These are phyloP conservation scores for Blastobotrys peoriensis DNA, from an alignment of 805 yeast species.

Conservation along the genomic window DNA sequence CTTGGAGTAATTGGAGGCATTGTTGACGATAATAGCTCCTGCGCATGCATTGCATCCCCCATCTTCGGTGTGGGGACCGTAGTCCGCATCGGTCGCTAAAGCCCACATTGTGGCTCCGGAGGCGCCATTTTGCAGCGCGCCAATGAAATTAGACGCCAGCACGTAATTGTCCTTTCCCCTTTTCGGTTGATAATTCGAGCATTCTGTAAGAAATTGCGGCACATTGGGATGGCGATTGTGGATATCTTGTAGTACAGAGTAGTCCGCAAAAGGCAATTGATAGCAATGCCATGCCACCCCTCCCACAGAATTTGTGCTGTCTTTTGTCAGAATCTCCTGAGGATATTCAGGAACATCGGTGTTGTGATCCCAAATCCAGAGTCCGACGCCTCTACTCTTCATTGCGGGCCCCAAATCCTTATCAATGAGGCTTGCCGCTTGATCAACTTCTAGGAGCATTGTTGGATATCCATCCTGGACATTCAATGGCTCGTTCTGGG, in stretches of 20 bases:
- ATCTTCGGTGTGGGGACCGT: conserved; percentile 1
- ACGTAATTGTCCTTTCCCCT: not conserved
- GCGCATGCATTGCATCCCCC: conserved; percentile 1
- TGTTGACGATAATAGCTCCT: not conserved
- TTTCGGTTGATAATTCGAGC: conserved; percentile 2
- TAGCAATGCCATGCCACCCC: conserved; percentile 3
- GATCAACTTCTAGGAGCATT: not conserved
- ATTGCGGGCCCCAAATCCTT: not conserved
- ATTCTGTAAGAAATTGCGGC: conserved; percentile 3
- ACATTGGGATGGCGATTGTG: not conserved
- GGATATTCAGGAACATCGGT: conserved; percentile 2
- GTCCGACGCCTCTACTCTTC: not conserved
- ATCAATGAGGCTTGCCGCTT: not conserved
- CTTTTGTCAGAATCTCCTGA: not conserved
- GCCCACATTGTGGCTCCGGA: conserved; percentile 5
- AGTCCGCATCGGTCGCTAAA: conserved; percentile 1
- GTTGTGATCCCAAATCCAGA: conserved; percentile 2
- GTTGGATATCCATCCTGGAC: conserved; percentile 1
- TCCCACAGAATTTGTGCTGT: not conserved
- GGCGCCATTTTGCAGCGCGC: not conserved
- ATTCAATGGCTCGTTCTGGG: conserved; percentile 2
- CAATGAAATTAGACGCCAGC: not conserved
- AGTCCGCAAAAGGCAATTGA: not conserved
- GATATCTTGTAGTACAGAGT: not conserved
- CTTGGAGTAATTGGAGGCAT: not conserved